Base-by-base conservation (phyloP, 148 eudicot species). In the Cornus florida region DNA sequence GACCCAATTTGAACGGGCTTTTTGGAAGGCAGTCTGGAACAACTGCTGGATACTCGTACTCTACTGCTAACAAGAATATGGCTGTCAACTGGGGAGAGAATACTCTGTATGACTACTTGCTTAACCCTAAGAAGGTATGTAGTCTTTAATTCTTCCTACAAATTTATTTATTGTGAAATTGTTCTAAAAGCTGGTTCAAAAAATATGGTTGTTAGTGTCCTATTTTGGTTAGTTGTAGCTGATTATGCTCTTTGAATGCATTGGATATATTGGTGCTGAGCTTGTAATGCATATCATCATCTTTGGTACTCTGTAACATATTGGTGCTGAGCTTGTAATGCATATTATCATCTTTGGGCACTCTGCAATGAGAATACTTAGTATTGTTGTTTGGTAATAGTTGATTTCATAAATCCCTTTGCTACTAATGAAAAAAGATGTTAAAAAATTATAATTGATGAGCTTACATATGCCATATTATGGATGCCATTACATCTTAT, bases 21-120 rank as follows among this genome's bases (percentile, higher is more conserved):
- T 84, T 92, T 41, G 97, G 93, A 22, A 84, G 97, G 82, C 97
- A 92, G 66, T 92, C 93, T 48, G 97, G 97, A 14, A 92, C 97
- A 32, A 85, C 97, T 77, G 74, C 90, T 56, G 93, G 93, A 19
- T 92, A 90, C 82, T 92, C 97, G 33, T 92, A 92, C 79, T 92
- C 97, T 31, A 85, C 92, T 84, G 97, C 93, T 48, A 92, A 92
- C 93, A 92, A 92, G 85, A 88, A 80, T 83, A 90, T 83, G 89
- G 97, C 97, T 74, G 97, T 92, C n/a, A 74, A 17, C 0, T 92
- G 97, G 92, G 90, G 78, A 67, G 92, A 92, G 82, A 91, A 92
- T 28, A 88, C 95, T 0, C 73, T 92, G 50, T 92, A 92, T 74
- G 95, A 92, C 16, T 92, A 92, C 84, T 73, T 92, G 88, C 83